Evolutionary conservation across 768 basidiomycete species (phyloP), one percentile per base, ranked within the genome.

Genomic region (Saitozyma sp.): DNA sequence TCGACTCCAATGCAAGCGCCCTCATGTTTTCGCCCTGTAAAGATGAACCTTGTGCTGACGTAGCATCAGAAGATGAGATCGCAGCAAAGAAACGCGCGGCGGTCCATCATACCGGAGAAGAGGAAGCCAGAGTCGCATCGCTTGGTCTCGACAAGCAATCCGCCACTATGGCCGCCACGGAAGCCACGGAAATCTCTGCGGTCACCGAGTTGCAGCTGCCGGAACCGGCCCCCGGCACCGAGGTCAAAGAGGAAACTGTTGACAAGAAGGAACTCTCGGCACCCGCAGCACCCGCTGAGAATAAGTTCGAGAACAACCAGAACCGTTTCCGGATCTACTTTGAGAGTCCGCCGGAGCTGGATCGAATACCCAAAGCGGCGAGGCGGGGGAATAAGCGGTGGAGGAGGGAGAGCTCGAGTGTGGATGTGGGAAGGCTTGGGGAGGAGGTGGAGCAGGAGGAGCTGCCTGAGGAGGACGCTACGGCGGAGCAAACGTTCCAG

Each of bases 321-420:
- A 80, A 79, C 59, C 74, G 82, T 10, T 76, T 82, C 45, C 64
- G 81, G 10, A 81, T 82, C 50, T 82, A 82, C 74, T 82, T 82
- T 63, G 78, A 80, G 29, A 79, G 78, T 37, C 81, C 81, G 6
- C 71, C 78, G 16, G 70, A 77, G 38, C 64, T 73, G 19, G 78
- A 77, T 62, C 64, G 72, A 9, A 69, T 73, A 20, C 72, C 75
- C 2, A 73, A 75, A 62, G 67, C 74, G 38, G 29, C 61, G 38
- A 46, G 62, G 49, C 50, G 59, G 46, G 61, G 57, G 49, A 68
- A 74, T 46, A 72, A 71, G 62, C n/a, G 70, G 29, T 63, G 64
- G 65, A 70, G 70, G 61, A 68, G 68, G 54, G 75, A 70, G 41
- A 66, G 64, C 20, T 65, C 61, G 39, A 68, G 70, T 62, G 68